A percentile compares a stretch with the other conserved stretches of the same genome.
phyloP scores from a whole-genome alignment of 106 monocot species.

The Platanthera zijinensis region DNA sequence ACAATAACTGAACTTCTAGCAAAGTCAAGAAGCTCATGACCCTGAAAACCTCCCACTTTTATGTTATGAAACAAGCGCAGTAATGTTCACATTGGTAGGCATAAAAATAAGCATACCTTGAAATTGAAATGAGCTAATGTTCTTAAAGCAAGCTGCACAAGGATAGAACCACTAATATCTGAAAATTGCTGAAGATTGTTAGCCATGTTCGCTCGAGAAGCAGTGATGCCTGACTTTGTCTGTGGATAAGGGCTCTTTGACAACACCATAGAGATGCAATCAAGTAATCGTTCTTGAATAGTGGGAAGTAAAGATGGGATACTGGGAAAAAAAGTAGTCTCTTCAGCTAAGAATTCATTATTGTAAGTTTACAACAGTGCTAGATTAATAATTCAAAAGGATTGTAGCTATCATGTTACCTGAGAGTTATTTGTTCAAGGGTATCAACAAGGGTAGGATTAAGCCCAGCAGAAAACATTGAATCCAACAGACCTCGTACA shows the following conservation, averaged over 20 bases:
- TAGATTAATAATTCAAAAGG: background rate
- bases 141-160: conserved; percentile 84
- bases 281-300: conserved; percentile 80
- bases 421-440: conserved; percentile 75
- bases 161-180: conserved; percentile 49
- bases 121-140: conserved; percentile 86
- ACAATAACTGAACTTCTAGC: conserved; percentile 81
- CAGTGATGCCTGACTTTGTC: conserved; percentile 28
- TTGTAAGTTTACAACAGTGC: conserved; percentile 2
- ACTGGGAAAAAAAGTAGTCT: conserved; percentile 27
- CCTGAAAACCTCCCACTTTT: conserved; percentile 38
- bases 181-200: conserved; percentile 44
- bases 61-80: background rate
- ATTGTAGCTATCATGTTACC: conserved; percentile 29
- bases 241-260: conserved; percentile 56
- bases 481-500: conserved; percentile 71
- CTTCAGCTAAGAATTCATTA: background rate
- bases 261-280: conserved; percentile 73
- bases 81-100: conserved; percentile 2
- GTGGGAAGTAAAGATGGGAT: conserved; percentile 80
- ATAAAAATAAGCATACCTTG: conserved; percentile 42
- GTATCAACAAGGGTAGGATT: conserved; percentile 62
- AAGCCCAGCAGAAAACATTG: conserved; percentile 79
- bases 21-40: conserved; percentile 90
- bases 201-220: conserved; percentile 28